Conservation (phyloP, 2,329 filamentous ascomycete genomes). For the Cladorrhinum sp. region DNA sequence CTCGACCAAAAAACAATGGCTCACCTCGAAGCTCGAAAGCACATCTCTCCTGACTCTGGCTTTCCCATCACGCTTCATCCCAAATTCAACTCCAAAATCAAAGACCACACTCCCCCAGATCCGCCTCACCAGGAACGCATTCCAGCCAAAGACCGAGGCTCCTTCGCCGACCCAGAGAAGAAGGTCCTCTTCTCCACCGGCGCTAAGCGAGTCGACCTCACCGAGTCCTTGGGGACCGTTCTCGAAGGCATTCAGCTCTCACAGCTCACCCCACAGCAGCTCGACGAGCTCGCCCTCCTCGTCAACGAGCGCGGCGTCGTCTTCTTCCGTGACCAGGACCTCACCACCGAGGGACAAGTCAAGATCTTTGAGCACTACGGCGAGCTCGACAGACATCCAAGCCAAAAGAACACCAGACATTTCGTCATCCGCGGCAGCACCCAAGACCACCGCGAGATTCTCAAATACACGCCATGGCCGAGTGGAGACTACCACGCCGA, state of each 20-base stretch:
- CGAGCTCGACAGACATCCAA: slow-evolving; percentile 45
- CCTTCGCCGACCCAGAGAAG: slow-evolving; percentile 45
- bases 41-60: slow-evolving; percentile 49
- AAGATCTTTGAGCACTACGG: slow-evolving; percentile 46
- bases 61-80: slow-evolving; percentile 46
- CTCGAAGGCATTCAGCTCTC: slow-evolving; percentile 45
- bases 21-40: slow-evolving; percentile 43
- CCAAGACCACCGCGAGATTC: slow-evolving; percentile 43
- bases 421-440: slow-evolving; percentile 44
- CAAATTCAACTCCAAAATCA: slow-evolving; percentile 46
- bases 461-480: slow-evolving; percentile 47
- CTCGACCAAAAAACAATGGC: slow-evolving; percentile 30
- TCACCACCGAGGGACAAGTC: slow-evolving; percentile 43
- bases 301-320: slow-evolving; percentile 47
- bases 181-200: slow-evolving; percentile 38
- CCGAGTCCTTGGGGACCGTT: slow-evolving; percentile 42
- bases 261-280: slow-evolving; percentile 41
- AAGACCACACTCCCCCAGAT: slow-evolving; percentile 39
- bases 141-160: slow-evolving; percentile 38
- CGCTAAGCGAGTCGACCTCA: slow-evolving; percentile 40
- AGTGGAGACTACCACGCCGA: slow-evolving; percentile 48
- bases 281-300: slow-evolving; percentile 50
- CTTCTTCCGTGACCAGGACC: slow-evolving; percentile 47
- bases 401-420: slow-evolving; percentile 43
- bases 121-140: slow-evolving; percentile 32